These are phyloP conservation scores for Backusella morwellensis DNA, from an alignment of 192 early-diverging fungal genomes.

Conservation along the genomic window DNA sequence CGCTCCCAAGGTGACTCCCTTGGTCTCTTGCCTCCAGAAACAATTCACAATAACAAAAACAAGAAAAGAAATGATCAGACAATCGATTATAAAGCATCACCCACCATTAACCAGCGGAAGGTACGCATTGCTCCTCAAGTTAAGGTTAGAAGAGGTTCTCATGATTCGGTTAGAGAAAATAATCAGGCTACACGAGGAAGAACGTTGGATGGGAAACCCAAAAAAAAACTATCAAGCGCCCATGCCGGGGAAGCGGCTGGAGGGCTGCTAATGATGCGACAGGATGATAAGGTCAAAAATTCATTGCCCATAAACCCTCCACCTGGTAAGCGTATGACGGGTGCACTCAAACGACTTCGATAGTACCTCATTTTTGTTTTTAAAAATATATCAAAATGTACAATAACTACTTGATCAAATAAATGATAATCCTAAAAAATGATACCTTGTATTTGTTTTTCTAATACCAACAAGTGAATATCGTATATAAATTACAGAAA, in stretches of 20 bases:
- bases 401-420: too few species aligned
- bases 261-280: constrained; percentile 35
- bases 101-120: constrained; percentile 10
- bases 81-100: neutral
- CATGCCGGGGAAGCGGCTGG: constrained; percentile 33
- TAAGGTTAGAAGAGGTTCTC: constrained; percentile 21
- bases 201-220: neutral
- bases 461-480: too few species aligned
- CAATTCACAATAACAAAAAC: neutral
- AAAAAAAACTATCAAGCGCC: neutral
- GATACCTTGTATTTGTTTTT: too few species aligned
- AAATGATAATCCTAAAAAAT: too few species aligned
- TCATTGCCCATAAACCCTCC: neutral
- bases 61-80: neutral
- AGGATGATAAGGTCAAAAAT: constrained; percentile 1
- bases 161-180: constrained; percentile 21
- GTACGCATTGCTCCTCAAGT: constrained; percentile 29
- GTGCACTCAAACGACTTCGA: neutral
- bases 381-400: too few species aligned
- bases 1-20: constrained; percentile 20
- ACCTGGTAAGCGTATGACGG: neutral
- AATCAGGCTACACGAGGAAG: neutral
- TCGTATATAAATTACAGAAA: too few species aligned
- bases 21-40: constrained; percentile 17
- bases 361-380: neutral